Conservation (phyloP, 768 basidiomycete species). For the Suillus clintonianus region DNA sequence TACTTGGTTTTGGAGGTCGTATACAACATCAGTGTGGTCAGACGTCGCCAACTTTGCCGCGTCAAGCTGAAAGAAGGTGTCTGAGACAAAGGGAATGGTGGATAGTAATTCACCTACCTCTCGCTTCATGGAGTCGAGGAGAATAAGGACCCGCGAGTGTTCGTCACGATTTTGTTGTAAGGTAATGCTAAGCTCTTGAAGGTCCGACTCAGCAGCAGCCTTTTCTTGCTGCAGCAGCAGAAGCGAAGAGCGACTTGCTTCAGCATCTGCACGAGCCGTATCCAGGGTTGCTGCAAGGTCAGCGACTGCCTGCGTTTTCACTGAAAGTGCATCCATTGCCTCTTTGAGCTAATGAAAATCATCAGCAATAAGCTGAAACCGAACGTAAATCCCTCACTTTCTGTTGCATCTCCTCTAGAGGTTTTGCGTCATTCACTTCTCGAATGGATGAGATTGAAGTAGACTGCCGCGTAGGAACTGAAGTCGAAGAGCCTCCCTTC, state of each 20-base stretch:
- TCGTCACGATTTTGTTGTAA: constrained; percentile 40
- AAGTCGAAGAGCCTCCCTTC: constrained; percentile 40
- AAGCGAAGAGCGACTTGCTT: constrained; percentile 45
- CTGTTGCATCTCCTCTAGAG: constrained; percentile 55
- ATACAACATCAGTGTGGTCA: constrained; percentile 47
- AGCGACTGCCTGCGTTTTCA: constrained; percentile 51
- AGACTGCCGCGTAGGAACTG: constrained; percentile 43
- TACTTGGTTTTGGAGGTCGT: constrained; percentile 52
- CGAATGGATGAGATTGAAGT: constrained; percentile 75
- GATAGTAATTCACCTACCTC: constrained; percentile 46
- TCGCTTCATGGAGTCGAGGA: constrained; percentile 44
- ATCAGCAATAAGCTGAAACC: neutral
- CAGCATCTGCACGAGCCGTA: constrained; percentile 44
- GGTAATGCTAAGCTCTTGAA: constrained; percentile 43
- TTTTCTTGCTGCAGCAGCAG: constrained; percentile 54
- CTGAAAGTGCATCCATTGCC: constrained; percentile 50
- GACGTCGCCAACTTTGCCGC: constrained; percentile 42
- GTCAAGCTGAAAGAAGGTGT: constrained; percentile 46
- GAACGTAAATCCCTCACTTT: constrained; percentile 45
- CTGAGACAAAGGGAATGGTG: neutral
- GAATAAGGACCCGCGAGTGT: constrained; percentile 22
- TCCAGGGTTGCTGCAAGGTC: constrained; percentile 53
- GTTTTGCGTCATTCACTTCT: constrained; percentile 65
- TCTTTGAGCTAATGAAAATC: constrained; percentile 55
- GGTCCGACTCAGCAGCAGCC: constrained; percentile 46